Evolutionary conservation across 2,329 filamentous ascomycete species (phyloP), one percentile per base, ranked within the genome.

Genomic region (Epichloe gansuensis): DNA sequence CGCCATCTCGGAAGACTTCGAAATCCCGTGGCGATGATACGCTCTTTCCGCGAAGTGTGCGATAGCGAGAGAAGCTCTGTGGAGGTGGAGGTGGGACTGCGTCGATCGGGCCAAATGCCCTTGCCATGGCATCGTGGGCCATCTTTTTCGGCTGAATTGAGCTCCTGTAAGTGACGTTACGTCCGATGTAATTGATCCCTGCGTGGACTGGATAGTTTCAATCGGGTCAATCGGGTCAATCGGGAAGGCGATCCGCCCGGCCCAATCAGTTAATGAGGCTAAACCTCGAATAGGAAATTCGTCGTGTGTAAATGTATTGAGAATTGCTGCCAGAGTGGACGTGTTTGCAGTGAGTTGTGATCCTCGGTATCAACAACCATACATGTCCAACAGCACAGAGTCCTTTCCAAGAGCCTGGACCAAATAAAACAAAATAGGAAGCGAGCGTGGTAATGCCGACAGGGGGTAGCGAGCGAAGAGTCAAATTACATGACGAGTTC

Each of bases 1-100:
- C 31, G 48, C 17, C 49, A 54, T 62, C 61, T 43, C 55, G 55
- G 54, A 60, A 67, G 38, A 66, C 59, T 35, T 67, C 61, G 51
- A 69, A 66, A 3, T 58, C 55, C 8, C 56, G 59, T 7, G 51
- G 40, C 41, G 64, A 62, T 23, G 65, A 66, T 9, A 67, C 57
- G 56, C 65, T 68, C 48, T 67, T 68, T 34, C 66, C 66, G 5
- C 66, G 61, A 23, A 68, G 59, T 35, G 50, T 59, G 51, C 62
- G 66, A 51, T 64, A 67, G 42, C 64, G 63, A 4, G 68, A 68
- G 9, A 58, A 53, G 15, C 58, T 47, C n/a, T 55, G 51, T 41
- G 50, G 54, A 8, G 57, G 59, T 21, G 59, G 59, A 52, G 54
- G 55, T 52, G 57, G 52, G 56, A 57, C 48, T 46, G 52, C 21